phyloP scores from a whole-genome alignment of 768 basidiomycete species.

The Paxillus ammoniavirescens region DNA sequence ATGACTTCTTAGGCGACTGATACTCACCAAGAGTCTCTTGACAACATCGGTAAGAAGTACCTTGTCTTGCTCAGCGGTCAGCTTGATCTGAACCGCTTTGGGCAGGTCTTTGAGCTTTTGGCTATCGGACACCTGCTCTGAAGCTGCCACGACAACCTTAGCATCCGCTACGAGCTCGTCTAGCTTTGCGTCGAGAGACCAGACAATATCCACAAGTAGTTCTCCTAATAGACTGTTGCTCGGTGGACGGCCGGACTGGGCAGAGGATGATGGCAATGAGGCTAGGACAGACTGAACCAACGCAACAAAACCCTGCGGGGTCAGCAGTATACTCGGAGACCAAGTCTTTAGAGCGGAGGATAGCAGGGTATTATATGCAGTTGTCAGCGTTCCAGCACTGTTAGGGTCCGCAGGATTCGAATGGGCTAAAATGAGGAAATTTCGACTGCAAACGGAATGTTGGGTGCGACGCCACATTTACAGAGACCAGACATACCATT shows the following conservation, averaged over 20 bases:
- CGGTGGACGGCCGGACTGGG: constrained; percentile 33
- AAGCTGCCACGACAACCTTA: constrained; percentile 39
- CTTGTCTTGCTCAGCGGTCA: constrained; percentile 62
- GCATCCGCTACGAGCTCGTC: constrained; percentile 67
- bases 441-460: constrained; percentile 45
- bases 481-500: constrained; percentile 48
- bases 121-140: constrained; percentile 28
- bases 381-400: constrained; percentile 56
- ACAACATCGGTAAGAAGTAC: constrained; percentile 56
- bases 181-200: constrained; percentile 75
- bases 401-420: constrained; percentile 54
- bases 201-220: constrained; percentile 73
- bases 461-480: constrained; percentile 18
- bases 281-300: constrained; percentile 65
- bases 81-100: constrained; percentile 44
- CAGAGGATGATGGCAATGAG: constrained; percentile 66
- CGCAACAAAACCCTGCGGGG: constrained; percentile 50
- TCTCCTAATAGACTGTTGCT: constrained; percentile 58
- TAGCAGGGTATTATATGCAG: constrained; percentile 68
- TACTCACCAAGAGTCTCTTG: constrained; percentile 55
- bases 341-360: constrained; percentile 57
- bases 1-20: not conserved
- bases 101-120: constrained; percentile 26
- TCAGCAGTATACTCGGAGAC: constrained; percentile 46
- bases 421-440: constrained; percentile 58